phyloP scores from a whole-genome alignment of 2,329 filamentous ascomycete genomes.

The Paracorniculantispora psalliotae region DNA sequence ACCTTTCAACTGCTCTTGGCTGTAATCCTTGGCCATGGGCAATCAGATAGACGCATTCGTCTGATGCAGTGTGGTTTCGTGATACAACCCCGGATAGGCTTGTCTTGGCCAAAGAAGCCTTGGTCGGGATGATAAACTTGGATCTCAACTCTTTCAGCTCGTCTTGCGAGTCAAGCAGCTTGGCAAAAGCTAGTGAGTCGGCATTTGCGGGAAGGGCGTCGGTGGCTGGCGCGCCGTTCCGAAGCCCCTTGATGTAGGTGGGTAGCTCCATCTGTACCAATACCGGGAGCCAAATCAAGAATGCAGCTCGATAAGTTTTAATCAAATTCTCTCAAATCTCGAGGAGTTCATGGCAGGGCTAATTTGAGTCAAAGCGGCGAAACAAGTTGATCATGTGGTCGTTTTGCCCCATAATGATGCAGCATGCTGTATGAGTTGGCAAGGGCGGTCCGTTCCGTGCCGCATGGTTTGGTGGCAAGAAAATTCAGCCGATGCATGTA shows the following conservation, averaged over 20 bases:
- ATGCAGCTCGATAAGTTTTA: no score
- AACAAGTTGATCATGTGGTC: no score
- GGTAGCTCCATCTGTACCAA: background rate
- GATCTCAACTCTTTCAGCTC: slow-evolving; percentile 54
- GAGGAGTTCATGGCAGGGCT: no score
- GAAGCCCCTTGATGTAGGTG: background rate
- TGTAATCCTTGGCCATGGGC: slow-evolving; percentile 87
- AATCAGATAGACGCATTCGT: slow-evolving; percentile 66
- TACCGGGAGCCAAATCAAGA: no score
- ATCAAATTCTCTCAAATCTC: no score
- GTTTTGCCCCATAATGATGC: no score
- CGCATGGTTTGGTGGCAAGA: no score
- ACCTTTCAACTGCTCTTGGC: slow-evolving; percentile 61
- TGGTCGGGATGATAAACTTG: slow-evolving; percentile 74
- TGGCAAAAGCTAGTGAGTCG: slow-evolving; percentile 43
- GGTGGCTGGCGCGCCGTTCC: background rate
- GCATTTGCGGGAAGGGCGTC: slow-evolving; percentile 37
- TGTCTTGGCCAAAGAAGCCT: slow-evolving; percentile 58
- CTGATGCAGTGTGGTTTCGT: slow-evolving; percentile 28
- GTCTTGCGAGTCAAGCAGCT: slow-evolving; percentile 54
- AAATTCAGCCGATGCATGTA: no score
- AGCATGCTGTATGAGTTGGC: no score
- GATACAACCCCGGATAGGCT: slow-evolving; percentile 28
- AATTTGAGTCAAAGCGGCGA: no score
- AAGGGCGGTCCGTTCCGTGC: no score